Percentiles rank a stretch among this genome's conserved stretches.
phyloP scores from a whole-genome alignment of 1,284 basidiomycete genomes.

The Vanrija sp. region DNA sequence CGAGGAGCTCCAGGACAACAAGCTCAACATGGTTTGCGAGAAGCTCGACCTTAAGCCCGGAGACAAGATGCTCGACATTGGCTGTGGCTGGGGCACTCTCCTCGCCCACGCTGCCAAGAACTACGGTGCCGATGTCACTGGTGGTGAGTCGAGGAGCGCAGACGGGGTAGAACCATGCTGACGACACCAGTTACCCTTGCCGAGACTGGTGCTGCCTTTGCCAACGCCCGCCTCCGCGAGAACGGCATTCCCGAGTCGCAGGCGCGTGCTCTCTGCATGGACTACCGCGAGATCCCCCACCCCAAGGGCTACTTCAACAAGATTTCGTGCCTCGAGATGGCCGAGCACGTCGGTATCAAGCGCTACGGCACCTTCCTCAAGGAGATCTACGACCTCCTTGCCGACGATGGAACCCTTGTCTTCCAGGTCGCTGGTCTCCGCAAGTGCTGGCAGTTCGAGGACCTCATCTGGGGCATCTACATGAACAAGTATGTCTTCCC shows the following conservation, averaged over 20 bases:
- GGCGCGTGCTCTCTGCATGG: slow-evolving; percentile 88
- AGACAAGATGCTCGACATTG: slow-evolving; percentile 81
- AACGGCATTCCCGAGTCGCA: slow-evolving; percentile 73
- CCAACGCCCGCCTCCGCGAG: slow-evolving; percentile 71
- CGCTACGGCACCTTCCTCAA: slow-evolving; percentile 85
- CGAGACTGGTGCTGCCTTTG: slow-evolving; percentile 87
- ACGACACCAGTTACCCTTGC: slow-evolving; percentile 68
- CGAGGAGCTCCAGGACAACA: slow-evolving; percentile 98
- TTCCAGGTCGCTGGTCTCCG: slow-evolving; percentile 95
- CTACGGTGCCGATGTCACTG: slow-evolving; percentile 90
- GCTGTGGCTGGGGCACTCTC: slow-evolving; percentile 98
- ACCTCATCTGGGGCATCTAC: slow-evolving; percentile 79
- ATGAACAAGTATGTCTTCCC: slow-evolving; percentile 99
- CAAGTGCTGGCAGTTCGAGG: slow-evolving; percentile 94
- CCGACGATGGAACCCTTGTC: slow-evolving; percentile 91
- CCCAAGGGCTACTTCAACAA: slow-evolving; percentile 80
- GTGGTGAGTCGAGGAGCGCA: slow-evolving; percentile 48
- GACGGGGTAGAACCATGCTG: not conserved
- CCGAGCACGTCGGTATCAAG: slow-evolving; percentile 96
- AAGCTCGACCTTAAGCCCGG: slow-evolving; percentile 83
- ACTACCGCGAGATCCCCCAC: slow-evolving; percentile 88
- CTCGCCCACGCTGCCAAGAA: slow-evolving; percentile 95
- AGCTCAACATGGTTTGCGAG: slow-evolving; percentile 88
- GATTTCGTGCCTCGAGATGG: slow-evolving; percentile 98
- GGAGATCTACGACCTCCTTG: slow-evolving; percentile 88